Percentiles rank a stretch among this genome's conserved stretches.
Evolutionary conservation across 2,329 filamentous ascomycete genomes (phyloP).

Genomic region (Fusarium sp.): DNA sequence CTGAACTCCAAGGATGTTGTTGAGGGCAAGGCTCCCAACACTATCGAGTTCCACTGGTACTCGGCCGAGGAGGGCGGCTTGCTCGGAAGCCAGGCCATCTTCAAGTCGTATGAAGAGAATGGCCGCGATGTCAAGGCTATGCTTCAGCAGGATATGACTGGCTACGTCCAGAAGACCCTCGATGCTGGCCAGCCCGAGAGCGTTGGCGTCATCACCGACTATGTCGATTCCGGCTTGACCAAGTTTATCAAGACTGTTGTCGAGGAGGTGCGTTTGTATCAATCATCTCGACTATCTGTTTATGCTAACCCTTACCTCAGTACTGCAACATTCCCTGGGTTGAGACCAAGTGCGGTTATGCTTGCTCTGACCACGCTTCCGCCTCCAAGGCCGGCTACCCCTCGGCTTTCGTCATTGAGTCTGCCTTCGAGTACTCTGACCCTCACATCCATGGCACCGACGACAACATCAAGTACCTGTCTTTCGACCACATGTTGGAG

Average conservation of each 20-base stretch:
- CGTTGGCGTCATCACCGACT: constrained; percentile 94
- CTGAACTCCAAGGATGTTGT: constrained; percentile 80
- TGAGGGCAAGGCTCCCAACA: constrained; percentile 82
- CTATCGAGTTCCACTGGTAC: constrained; percentile 98
- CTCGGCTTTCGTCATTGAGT: constrained; percentile 83
- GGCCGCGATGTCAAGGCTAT: constrained; percentile 89
- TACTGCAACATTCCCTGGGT: constrained; percentile 93
- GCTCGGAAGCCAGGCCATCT: constrained; percentile 91
- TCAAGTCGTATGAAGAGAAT: constrained; percentile 81
- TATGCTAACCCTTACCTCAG: constrained; percentile 51
- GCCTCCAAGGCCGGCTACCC: constrained; percentile 82
- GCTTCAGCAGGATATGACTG: constrained; percentile 99
- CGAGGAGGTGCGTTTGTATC: constrained; percentile 60
- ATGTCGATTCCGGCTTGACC: constrained; percentile 85
- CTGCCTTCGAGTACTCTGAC: constrained; percentile 76
- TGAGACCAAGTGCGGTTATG: constrained; percentile 90
- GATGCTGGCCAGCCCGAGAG: constrained; percentile 87
- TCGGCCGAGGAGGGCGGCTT: constrained; percentile 91
- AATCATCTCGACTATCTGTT: background rate
- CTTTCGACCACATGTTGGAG: constrained; percentile 93
- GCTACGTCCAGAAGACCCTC: constrained; percentile 85
- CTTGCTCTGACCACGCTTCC: constrained; percentile 82
- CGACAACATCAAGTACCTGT: constrained; percentile 79
- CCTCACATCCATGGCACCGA: constrained; percentile 79
- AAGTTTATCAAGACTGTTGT: constrained; percentile 93